These are phyloP conservation scores for Aeminium ludgeri DNA, from an alignment of 495 filamentous ascomycete species.

Conservation along the genomic window DNA sequence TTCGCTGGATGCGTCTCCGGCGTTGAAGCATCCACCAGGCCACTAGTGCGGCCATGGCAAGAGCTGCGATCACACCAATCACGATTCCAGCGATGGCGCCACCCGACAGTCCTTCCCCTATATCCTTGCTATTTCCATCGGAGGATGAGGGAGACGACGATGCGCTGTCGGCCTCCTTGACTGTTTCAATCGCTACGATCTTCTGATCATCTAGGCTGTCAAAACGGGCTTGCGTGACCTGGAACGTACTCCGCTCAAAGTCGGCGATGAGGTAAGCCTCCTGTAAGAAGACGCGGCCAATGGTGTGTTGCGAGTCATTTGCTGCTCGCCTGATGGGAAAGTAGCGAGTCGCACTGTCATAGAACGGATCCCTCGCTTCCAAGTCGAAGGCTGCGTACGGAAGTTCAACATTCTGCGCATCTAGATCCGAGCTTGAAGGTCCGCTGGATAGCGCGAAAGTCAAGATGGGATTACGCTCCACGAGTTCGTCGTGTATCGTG, in stretches of 20 bases:
- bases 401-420: constrained; percentile 18
- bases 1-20: not conserved
- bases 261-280: constrained; percentile 22
- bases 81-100: constrained; percentile 19
- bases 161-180: no score
- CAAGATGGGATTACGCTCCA: constrained; percentile 18
- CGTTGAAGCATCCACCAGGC: constrained; percentile 1
- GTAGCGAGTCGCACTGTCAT: constrained; percentile 14
- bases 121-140: no score
- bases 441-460: constrained; percentile 23
- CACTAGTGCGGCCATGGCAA: constrained; percentile 3
- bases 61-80: constrained; percentile 10
- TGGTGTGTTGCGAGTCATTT: constrained; percentile 21
- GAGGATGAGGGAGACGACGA: no score
- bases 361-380: constrained; percentile 15
- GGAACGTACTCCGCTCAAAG: constrained; percentile 19
- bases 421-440: constrained; percentile 22
- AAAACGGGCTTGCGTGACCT: constrained; percentile 17
- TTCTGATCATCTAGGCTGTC: no score
- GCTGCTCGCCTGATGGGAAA: constrained; percentile 23
- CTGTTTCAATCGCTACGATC: no score
- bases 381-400: constrained; percentile 25
- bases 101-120: constrained; percentile 1
- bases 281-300: constrained; percentile 24
- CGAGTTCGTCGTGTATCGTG: constrained; percentile 16